Percentiles rank a stretch among this genome's conserved stretches.
These are phyloP conservation scores for Picochlorum sp. DNA, from an alignment of 139 green algal species.

Conservation along the genomic window DNA sequence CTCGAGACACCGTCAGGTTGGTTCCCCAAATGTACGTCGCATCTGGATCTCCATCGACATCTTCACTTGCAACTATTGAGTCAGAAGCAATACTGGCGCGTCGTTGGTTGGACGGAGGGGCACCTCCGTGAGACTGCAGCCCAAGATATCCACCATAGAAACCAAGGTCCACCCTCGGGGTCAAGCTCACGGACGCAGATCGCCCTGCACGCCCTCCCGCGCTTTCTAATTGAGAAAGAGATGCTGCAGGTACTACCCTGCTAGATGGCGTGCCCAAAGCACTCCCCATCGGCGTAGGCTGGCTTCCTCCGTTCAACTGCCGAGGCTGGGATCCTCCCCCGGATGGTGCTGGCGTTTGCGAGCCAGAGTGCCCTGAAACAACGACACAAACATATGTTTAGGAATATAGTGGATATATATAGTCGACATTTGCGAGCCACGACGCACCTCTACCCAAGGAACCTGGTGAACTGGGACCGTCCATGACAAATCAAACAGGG, in stretches of 20 bases:
- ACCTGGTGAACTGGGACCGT: not conserved
- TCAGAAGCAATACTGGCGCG: slow-evolving; percentile 25
- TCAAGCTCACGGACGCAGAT: slow-evolving; percentile 8
- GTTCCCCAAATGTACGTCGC: slow-evolving; percentile 84
- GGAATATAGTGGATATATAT: no score
- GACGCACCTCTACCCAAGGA: not conserved
- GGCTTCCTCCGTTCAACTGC: not conserved
- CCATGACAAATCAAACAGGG: not conserved
- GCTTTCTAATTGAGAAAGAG: not conserved
- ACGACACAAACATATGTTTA: not conserved
- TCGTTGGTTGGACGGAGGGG: slow-evolving; percentile 1
- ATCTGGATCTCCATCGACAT: slow-evolving; percentile 29
- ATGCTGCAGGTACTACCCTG: not conserved
- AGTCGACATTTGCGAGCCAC: no score
- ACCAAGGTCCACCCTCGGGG: slow-evolving; percentile 3
- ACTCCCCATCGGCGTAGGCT: slow-evolving; percentile 2
- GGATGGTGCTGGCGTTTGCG: not conserved
- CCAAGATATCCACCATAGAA: slow-evolving; percentile 26
- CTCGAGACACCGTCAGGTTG: slow-evolving; percentile 48
- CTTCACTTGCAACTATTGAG: slow-evolving; percentile 17
- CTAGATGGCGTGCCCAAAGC: slow-evolving; percentile 8
- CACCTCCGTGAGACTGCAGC: slow-evolving; percentile 7
- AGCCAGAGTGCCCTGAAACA: not conserved
- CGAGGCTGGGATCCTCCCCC: not conserved
- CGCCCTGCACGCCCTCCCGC: slow-evolving; percentile 5